These are phyloP conservation scores for Vaccinium corymbosum DNA, from an alignment of 148 eudicot species.

Conservation along the genomic window DNA sequence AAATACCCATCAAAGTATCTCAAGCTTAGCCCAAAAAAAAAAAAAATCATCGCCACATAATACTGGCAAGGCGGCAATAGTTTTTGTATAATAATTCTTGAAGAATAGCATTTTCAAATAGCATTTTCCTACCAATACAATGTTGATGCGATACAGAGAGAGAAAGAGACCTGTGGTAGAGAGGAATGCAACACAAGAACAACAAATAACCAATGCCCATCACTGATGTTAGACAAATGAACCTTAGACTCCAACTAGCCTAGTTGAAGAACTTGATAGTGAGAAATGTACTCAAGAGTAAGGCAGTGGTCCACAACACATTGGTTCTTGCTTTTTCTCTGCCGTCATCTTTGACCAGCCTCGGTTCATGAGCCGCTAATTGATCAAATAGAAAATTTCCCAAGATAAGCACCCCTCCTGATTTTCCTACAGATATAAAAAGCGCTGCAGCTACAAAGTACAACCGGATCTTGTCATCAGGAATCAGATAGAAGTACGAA, in stretches of 20 bases:
- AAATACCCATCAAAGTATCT: no score
- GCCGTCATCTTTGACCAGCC: neutral
- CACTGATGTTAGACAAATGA: neutral
- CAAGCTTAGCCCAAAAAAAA: no score
- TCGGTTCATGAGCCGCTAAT: neutral
- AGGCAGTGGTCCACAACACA: neutral
- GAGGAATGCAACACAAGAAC: neutral
- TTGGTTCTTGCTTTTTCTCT: neutral
- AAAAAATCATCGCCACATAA: neutral
- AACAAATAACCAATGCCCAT: neutral
- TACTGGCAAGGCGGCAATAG: neutral
- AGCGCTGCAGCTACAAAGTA: neutral
- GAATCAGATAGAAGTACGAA: neutral
- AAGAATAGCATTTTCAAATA: neutral
- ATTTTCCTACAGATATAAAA: neutral
- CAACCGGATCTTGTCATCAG: neutral
- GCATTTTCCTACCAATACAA: neutral
- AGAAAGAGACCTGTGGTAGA: neutral
- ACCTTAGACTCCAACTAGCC: neutral
- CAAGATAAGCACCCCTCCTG: neutral
- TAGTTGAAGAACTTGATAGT: neutral
- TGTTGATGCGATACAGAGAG: neutral
- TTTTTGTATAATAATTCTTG: neutral
- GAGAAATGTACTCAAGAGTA: neutral
- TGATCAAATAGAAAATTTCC: neutral